Evolutionary conservation across 2,329 filamentous ascomycete genomes (phyloP).

Genomic region (Xylariaceae sp.): DNA sequence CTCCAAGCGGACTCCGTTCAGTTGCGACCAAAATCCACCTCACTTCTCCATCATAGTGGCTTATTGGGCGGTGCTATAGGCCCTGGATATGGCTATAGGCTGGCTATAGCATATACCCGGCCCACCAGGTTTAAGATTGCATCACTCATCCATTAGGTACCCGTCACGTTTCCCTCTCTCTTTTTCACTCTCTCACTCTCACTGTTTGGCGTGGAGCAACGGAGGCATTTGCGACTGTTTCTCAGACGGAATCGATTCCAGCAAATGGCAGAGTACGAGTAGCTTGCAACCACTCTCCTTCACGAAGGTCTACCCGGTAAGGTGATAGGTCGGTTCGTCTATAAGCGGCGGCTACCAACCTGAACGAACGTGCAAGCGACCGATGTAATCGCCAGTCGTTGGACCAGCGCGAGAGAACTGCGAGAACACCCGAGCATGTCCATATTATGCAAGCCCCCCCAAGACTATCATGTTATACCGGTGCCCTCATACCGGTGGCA

Average conservation of each 20-base stretch:
- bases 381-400: background rate
- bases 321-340: background rate
- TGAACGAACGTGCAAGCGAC: constrained; percentile 18
- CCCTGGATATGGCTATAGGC: too few species aligned
- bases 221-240: too few species aligned
- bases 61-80: too few species aligned
- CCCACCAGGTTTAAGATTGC: background rate
- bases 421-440: background rate
- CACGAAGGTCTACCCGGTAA: too few species aligned
- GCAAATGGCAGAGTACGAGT: background rate
- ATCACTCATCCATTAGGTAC: background rate
- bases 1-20: background rate
- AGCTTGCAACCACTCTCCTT: too few species aligned
- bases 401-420: background rate
- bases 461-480: constrained; percentile 7
- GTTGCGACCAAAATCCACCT: background rate
- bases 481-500: background rate
- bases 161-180: background rate
- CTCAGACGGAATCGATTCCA: background rate
- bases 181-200: background rate
- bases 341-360: constrained; percentile 12
- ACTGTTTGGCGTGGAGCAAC: too few species aligned
- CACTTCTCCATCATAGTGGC: background rate
- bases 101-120: background rate
- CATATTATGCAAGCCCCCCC: background rate